Conservation (phyloP, 2,329 filamentous ascomycete species). For the Aspergillus uvarum region DNA sequence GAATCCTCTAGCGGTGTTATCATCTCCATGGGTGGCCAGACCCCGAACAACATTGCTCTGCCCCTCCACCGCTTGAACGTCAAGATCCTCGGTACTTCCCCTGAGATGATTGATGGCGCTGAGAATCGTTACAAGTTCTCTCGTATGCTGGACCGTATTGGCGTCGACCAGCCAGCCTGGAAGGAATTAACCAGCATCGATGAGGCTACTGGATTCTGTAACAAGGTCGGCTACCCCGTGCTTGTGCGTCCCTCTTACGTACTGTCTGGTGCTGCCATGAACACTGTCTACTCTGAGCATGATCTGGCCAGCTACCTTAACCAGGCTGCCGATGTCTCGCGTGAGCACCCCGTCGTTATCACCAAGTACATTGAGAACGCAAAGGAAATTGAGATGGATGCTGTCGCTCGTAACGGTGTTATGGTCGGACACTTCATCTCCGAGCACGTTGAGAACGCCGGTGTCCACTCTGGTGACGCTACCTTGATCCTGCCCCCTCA, state of each 20-base stretch:
- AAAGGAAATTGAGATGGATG: slow-evolving; percentile 99
- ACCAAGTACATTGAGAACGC: slow-evolving; percentile 99
- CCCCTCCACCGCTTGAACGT: slow-evolving; percentile 85
- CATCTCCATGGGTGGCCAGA: slow-evolving; percentile 95
- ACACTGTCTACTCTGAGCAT: slow-evolving; percentile 95
- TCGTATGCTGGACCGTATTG: slow-evolving; percentile 92
- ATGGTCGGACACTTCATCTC: slow-evolving; percentile 97
- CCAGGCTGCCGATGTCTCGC: slow-evolving; percentile 89
- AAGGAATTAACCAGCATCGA: slow-evolving; percentile 95
- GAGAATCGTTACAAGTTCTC: slow-evolving; percentile 99
- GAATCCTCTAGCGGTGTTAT: slow-evolving; percentile 82
- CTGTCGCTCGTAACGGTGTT: slow-evolving; percentile 83
- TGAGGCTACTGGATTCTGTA: slow-evolving; percentile 83
- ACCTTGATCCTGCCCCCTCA: slow-evolving; percentile 93
- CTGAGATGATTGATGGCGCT: slow-evolving; percentile 97
- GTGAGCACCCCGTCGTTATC: slow-evolving; percentile 95
- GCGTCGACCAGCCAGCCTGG: slow-evolving; percentile 95
- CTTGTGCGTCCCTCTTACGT: slow-evolving; percentile 96
- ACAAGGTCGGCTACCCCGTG: slow-evolving; percentile 87
- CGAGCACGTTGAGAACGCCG: slow-evolving; percentile 97
- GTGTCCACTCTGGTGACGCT: slow-evolving; percentile 96
- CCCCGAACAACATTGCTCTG: slow-evolving; percentile 95
- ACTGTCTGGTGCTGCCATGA: slow-evolving; percentile 96
- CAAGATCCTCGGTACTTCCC: slow-evolving; percentile 90
- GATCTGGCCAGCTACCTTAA: slow-evolving; percentile 85